Evolutionary conservation across 176 grass and related monocot genomes (phyloP), one percentile per base, ranked within the genome.

Genomic region (Tillandsia fasciculata): DNA sequence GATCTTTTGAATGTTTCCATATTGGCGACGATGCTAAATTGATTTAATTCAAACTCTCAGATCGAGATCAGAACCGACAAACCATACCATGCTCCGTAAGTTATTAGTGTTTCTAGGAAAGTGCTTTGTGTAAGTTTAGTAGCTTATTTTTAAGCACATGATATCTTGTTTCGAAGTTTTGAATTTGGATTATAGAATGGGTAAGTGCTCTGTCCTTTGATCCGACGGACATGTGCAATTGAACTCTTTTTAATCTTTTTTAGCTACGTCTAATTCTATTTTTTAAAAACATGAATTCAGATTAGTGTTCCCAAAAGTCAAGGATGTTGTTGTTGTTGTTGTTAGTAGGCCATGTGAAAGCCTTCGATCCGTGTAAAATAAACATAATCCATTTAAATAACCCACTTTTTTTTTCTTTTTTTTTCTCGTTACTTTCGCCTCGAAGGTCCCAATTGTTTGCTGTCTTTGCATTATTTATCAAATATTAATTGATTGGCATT

Each of bases 271-370:
- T 58, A 58, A 18, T 9, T 9, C 9, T 59, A 18, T 17, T 59
- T 49, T 67, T 48, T 42, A 49, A 49, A 67, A 67, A 12, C 65
- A 49, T 67, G 14, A 18, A 9, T 67, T 67, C 48, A 29, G 26
- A n/a, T 18, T 49, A 3, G n/a, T 49, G 65, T 49, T 67, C 65
- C 48, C n/a, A n/a, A 67, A 18, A 67, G 14, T 67, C 65, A 67
- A 67, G 27, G 65, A 67, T 13, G 18, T 67, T 47, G 14, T 67
- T 67, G 65, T 15, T 49, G 42, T 9, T n/a, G 65, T 15, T 49
- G 42, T 9, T n/a, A 10, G 12, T 49, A 67, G 17, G 33, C 65
- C 65, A 67, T 49, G 65, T 49, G 42, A 49, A 67, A 15, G 65
- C 8, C 33, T 17, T 67, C 33, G 27, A 48, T 67, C 10, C 48